A percentile compares a stretch with the other conserved stretches of the same genome.
phyloP scores from a whole-genome alignment of 257 asterid species.

The Solanum verrucosum region DNA sequence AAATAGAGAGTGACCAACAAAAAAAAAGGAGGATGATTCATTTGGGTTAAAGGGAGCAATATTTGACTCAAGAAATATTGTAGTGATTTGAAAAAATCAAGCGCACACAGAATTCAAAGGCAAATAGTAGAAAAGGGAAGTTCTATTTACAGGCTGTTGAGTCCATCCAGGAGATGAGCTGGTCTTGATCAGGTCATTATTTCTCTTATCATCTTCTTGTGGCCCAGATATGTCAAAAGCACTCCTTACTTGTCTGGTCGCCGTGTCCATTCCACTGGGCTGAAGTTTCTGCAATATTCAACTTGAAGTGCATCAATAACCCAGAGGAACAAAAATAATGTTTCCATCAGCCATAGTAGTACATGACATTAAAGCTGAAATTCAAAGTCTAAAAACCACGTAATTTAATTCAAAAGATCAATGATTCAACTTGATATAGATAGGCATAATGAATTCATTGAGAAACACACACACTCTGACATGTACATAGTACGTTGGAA shows the following conservation, averaged over 20 bases:
- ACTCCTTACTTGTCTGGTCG: conserved; percentile 24
- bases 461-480: neutral
- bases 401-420: neutral
- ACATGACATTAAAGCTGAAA: neutral
- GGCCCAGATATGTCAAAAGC: conserved; percentile 12
- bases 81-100: neutral
- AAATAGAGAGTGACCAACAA: neutral
- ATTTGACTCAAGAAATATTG: neutral
- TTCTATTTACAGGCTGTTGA: conserved; percentile 48
- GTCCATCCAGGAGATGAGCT: conserved; percentile 25
- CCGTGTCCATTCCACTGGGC: conserved; percentile 27
- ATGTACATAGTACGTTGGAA: neutral
- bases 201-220: conserved; percentile 14
- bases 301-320: conserved; percentile 11
- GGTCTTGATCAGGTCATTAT: conserved; percentile 7
- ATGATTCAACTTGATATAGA: neutral
- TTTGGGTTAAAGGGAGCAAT: neutral
- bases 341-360: neutral
- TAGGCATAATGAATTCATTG: neutral
- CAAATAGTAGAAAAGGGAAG: neutral
- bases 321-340: neutral
- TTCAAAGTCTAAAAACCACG: neutral
- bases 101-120: neutral
- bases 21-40: neutral
- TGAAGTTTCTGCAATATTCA: conserved; percentile 37